Conservation (phyloP, 139 green algal species). For the Pleodorina starrii region DNA sequence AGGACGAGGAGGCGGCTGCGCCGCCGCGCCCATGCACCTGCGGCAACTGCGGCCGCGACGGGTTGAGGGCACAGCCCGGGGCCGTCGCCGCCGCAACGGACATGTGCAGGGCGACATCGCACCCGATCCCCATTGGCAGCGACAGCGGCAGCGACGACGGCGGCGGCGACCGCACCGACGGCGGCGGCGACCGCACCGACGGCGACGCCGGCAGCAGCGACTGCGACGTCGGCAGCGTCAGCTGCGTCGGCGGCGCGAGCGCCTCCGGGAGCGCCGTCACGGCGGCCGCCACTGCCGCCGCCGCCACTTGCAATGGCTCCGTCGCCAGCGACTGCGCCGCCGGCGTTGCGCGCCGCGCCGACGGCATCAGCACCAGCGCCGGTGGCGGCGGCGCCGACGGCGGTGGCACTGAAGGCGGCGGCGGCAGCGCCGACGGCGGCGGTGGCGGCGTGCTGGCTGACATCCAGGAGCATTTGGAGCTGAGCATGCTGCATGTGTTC, state of each 20-base stretch:
- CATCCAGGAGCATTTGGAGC: constrained; percentile 62
- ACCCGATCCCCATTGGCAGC: neutral
- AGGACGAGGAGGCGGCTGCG: neutral
- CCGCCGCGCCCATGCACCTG: neutral
- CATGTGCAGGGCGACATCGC: neutral
- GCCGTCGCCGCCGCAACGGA: no score
- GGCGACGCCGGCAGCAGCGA: neutral
- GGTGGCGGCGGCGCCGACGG: neutral
- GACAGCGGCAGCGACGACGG: neutral
- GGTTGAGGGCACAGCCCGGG: no score
- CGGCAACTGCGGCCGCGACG: neutral
- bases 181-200: neutral
- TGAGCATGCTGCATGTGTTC: constrained; percentile 70
- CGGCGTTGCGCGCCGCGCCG: neutral
- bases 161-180: neutral
- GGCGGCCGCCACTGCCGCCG: no score
- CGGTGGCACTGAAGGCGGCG: neutral
- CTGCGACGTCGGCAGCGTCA: no score
- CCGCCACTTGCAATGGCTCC: no score
- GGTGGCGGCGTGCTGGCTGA: neutral
- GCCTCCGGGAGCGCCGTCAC: no score
- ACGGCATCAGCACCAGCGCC: neutral
- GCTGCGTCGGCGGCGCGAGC: no score
- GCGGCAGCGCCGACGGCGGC: no score
- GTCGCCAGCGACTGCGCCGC: neutral